A percentile compares a stretch with the other conserved stretches of the same genome.
Evolutionary conservation across 1,284 basidiomycete genomes (phyloP).

Genomic region (Wolfiporia cocos): DNA sequence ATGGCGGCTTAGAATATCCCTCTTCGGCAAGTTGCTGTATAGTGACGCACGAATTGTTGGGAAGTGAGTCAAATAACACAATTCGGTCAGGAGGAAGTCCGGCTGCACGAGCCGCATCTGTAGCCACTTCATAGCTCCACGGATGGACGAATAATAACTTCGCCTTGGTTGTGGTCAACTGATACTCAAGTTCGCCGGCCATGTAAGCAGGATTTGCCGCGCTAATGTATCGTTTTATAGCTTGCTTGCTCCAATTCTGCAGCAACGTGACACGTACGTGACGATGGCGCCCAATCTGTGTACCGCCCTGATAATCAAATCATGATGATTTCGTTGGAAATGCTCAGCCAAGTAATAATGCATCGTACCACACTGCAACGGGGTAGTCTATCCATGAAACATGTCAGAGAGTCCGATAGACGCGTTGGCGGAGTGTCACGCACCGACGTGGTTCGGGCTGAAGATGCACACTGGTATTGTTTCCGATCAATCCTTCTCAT

Average conservation of each 20-base stretch:
- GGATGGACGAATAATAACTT: conserved; percentile 50
- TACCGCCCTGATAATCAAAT: conserved; percentile 37
- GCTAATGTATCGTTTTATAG: conserved; percentile 16
- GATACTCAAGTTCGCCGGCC: conserved; percentile 49
- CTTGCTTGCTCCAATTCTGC: conserved; percentile 4
- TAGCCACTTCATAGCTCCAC: conserved; percentile 37
- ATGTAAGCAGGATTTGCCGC: conserved; percentile 59
- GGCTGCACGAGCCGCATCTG: conserved; percentile 39
- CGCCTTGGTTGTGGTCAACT: conserved; percentile 45
- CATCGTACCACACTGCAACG: conserved; percentile 46
- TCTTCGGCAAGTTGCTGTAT: conserved; percentile 53
- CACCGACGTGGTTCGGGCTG: conserved; percentile 26
- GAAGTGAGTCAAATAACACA: conserved; percentile 37
- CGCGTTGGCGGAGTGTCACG: neutral
- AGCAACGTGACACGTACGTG: conserved; percentile 26
- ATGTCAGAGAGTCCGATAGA: neutral
- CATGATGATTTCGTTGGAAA: neutral
- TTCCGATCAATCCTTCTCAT: neutral
- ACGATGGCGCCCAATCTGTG: conserved; percentile 65
- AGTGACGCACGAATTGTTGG: conserved; percentile 20
- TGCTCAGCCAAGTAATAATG: neutral
- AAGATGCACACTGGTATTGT: conserved; percentile 22
- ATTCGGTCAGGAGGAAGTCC: conserved; percentile 46
- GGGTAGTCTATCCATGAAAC: conserved; percentile 46
- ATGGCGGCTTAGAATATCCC: conserved; percentile 37